Percentiles rank a stretch among this genome's conserved stretches.
These are phyloP conservation scores for Lipomyces chichibuensis DNA, from an alignment of 805 yeast species.

Conservation along the genomic window DNA sequence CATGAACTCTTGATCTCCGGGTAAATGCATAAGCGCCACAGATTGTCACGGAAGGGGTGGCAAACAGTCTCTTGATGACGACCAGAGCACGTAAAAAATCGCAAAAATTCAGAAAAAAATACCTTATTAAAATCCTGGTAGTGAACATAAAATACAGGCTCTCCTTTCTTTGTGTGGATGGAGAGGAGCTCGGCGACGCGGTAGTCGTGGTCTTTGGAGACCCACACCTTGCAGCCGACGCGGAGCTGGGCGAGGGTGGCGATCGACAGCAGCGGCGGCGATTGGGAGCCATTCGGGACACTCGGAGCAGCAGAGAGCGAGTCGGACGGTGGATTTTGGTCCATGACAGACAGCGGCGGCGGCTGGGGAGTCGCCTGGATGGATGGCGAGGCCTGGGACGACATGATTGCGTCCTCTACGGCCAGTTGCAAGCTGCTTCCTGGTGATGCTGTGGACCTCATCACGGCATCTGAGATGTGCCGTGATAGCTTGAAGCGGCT, in stretches of 20 bases:
- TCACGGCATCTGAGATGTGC: background rate
- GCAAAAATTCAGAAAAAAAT: slow-evolving; percentile 9
- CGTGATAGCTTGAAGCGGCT: background rate
- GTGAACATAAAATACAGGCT: slow-evolving; percentile 85
- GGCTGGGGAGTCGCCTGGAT: slow-evolving; percentile 11
- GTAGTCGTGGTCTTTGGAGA: slow-evolving; percentile 75
- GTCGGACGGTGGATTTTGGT: background rate
- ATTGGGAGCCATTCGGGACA: slow-evolving; percentile 13
- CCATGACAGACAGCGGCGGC: background rate
- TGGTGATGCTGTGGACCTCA: slow-evolving; percentile 2
- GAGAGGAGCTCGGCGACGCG: slow-evolving; percentile 86
- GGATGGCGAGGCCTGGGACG: slow-evolving; percentile 8
- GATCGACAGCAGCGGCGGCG: slow-evolving; percentile 35
- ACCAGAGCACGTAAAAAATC: slow-evolving; percentile 1
- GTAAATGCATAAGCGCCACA: background rate
- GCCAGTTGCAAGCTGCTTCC: background rate
- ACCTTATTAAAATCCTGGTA: slow-evolving; percentile 87
- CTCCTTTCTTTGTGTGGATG: slow-evolving; percentile 71
- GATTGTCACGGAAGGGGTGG: background rate
- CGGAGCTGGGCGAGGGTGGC: slow-evolving; percentile 34
- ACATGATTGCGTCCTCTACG: slow-evolving; percentile 1
- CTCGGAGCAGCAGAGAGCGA: slow-evolving; percentile 2
- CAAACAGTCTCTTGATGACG: background rate
- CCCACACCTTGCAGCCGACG: slow-evolving; percentile 81
- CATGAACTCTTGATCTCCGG: background rate